These are phyloP conservation scores for Wickerhamiella cacticola DNA, from an alignment of 805 yeast genomes.

Conservation along the genomic window DNA sequence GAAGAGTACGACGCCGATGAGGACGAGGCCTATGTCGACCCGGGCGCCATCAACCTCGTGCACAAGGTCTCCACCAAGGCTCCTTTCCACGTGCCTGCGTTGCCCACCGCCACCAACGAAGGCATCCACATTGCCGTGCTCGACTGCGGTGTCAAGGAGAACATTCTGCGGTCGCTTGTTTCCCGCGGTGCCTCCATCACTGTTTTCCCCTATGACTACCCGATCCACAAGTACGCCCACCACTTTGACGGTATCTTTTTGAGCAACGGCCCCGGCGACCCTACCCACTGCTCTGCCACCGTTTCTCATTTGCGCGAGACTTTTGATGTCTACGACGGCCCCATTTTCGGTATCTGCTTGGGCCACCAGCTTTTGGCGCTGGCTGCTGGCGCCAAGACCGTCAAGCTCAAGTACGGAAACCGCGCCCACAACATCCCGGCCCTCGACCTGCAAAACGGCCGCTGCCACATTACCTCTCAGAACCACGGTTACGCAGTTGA, in stretches of 20 bases:
- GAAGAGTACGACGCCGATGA: slow-evolving; percentile 86
- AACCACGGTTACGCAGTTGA: slow-evolving; percentile 98
- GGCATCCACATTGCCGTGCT: slow-evolving; percentile 77
- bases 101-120: slow-evolving; percentile 35
- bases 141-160: slow-evolving; percentile 98
- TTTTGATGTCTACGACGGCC: slow-evolving; percentile 57
- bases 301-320: slow-evolving; percentile 60
- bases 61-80: slow-evolving; percentile 90
- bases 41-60: slow-evolving; percentile 79
- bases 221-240: slow-evolving; percentile 78
- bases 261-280: slow-evolving; percentile 97
- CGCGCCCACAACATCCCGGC: slow-evolving; percentile 99
- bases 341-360: slow-evolving; percentile 93
- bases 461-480: slow-evolving; percentile 96
- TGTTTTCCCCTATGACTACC: slow-evolving; percentile 92
- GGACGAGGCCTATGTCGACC: slow-evolving; percentile 83
- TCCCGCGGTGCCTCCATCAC: slow-evolving; percentile 93
- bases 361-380: slow-evolving; percentile 95
- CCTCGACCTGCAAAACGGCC: slow-evolving; percentile 75
- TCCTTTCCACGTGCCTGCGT: slow-evolving; percentile 77
- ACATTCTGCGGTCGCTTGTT: slow-evolving; percentile 85
- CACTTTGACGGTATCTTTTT: slow-evolving; percentile 91
- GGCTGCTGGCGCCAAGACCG: slow-evolving; percentile 87
- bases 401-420: slow-evolving; percentile 93
- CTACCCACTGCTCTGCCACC: slow-evolving; percentile 76